Base-by-base conservation (phyloP, 441 rosid genomes). In the Croton setiger region DNA sequence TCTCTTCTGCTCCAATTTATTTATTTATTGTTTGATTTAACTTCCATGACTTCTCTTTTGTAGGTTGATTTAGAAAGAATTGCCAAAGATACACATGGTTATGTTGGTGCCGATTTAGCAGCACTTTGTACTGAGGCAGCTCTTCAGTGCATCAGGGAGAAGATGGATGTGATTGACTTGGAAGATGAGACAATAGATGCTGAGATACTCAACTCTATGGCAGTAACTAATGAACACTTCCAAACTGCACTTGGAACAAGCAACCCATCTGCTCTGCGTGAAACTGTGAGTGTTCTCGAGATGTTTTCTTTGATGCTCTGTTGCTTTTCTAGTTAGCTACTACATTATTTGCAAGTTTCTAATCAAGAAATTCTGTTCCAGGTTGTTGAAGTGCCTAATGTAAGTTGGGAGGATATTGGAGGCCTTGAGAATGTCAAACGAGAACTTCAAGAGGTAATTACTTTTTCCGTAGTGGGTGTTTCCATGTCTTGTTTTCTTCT, bases 201-300 rank as follows among this genome's bases (percentile, higher is more conserved):
- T 20, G 93, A 88, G 64, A 85, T 88, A 37, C 89, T 88, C 21
- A 88, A 88, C 43, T 86, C 93, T 7, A 88, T 88, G 93, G 87
- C 91, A 72, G 93, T 88, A 11, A 68, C 84, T 31, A 87, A 86
- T 60, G 93, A 88, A 75, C 93, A 88, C 78, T 88, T 88, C 73
- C 81, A 85, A 68, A 86, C 93, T 62, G 93, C 93, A 49, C 93
- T 88, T 53, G 89, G 86, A 69, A 85, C 82, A 9, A 88, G 93
- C 91, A 88, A 88, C 73, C 93, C 91, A 65, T 88, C 93, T 79
- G 93, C 93, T 58, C 49, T 88, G 67, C 93, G 89, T 68, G 93
- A 88, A 78, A 88, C 93, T 21, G 93, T 87, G 35, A 84, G 92
- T 82, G 39, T 56, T 41, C 20, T 36, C 23, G 6, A 36, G 45